Percentiles rank a stretch among this genome's conserved stretches.
These are phyloP conservation scores for Scytalidium lignicola DNA, from an alignment of 2,329 filamentous ascomycete genomes.

Conservation along the genomic window DNA sequence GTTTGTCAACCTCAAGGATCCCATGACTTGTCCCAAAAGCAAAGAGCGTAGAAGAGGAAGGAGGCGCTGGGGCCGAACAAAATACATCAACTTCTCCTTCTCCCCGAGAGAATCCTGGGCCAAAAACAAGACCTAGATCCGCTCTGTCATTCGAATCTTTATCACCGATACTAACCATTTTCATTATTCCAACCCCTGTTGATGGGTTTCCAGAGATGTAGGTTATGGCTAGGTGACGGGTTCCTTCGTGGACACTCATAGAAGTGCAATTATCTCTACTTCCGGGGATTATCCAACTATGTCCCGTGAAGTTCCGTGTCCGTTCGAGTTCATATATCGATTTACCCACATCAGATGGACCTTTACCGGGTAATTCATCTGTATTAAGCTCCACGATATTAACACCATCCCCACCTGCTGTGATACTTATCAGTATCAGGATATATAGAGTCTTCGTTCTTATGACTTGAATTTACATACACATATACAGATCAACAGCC, in stretches of 20 bases:
- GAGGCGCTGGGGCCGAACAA: constrained; percentile 36
- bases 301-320: neutral
- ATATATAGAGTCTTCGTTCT: neutral
- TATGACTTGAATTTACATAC: neutral
- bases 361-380: neutral
- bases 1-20: constrained; percentile 33
- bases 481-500: neutral
- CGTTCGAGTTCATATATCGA: neutral
- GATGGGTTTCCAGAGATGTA: constrained; percentile 8
- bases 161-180: neutral
- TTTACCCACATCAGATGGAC: neutral
- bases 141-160: constrained; percentile 22
- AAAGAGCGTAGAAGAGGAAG: constrained; percentile 36
- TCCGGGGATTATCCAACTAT: neutral
- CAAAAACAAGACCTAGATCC: constrained; percentile 2
- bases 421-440: neutral
- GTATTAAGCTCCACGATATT: neutral
- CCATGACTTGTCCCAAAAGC: constrained; percentile 44
- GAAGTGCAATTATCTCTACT: constrained; percentile 4
- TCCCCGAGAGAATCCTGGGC: constrained; percentile 13
- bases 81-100: constrained; percentile 27
- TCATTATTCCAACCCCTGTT: constrained; percentile 10
- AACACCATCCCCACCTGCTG: neutral
- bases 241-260: constrained; percentile 4
- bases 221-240: constrained; percentile 6